These are phyloP conservation scores for Hanseniaspora lindneri DNA, from an alignment of 805 yeast species.

Conservation along the genomic window DNA sequence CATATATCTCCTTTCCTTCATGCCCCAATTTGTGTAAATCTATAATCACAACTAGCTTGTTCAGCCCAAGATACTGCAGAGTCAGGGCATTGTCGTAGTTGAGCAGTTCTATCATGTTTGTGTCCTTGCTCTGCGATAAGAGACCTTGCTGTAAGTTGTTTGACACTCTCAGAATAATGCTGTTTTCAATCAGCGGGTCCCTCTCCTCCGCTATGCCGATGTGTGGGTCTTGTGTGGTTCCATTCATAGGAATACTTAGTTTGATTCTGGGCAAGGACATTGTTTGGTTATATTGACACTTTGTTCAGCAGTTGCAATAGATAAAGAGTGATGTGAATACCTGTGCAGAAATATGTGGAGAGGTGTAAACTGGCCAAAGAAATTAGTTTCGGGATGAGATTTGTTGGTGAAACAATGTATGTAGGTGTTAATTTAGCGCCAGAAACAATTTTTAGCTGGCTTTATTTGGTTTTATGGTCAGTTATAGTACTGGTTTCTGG, in stretches of 20 bases:
- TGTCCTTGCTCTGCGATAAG: constrained; percentile 9
- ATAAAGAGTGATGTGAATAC: too few relatives aligned
- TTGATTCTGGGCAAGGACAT: not conserved
- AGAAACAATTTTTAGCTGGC: too few relatives aligned
- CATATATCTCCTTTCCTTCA: constrained; percentile 23
- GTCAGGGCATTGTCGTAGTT: constrained; percentile 10
- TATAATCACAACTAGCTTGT: constrained; percentile 3
- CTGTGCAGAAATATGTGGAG: too few relatives aligned
- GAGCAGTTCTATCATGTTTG: constrained; percentile 6
- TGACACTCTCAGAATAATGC: constrained; percentile 64
- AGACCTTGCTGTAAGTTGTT: constrained; percentile 43
- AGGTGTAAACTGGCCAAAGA: too few relatives aligned
- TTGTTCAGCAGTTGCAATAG: too few relatives aligned
- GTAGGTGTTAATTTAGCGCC: too few relatives aligned
- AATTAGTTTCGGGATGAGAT: too few relatives aligned
- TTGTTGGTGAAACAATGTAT: too few relatives aligned
- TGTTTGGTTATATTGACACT: too few relatives aligned
- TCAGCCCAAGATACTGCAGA: constrained; percentile 8
- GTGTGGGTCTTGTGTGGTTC: not conserved
- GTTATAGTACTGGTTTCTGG: too few relatives aligned
- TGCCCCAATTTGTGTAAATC: constrained; percentile 3
- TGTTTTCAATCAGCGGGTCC: constrained; percentile 85
- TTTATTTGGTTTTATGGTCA: too few relatives aligned
- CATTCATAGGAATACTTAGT: not conserved
- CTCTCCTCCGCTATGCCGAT: constrained; percentile 42